A percentile compares a stretch with the other conserved stretches of the same genome.
Evolutionary conservation across 768 basidiomycete species (phyloP).

Genomic region (Boletus tylopilopsis): DNA sequence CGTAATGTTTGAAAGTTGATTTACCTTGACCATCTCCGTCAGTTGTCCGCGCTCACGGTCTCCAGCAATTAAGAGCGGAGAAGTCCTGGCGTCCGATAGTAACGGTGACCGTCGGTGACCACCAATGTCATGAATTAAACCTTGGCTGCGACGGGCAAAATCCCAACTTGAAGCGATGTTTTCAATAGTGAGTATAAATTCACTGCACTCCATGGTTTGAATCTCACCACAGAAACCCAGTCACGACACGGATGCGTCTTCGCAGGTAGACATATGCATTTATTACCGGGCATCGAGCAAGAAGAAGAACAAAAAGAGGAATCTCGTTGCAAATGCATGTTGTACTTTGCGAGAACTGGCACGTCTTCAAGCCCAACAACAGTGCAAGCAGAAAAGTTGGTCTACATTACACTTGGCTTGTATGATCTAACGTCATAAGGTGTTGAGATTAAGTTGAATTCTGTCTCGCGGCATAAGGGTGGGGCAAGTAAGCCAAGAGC

Average conservation of each 20-base stretch:
- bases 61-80: constrained; percentile 48
- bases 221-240: constrained; percentile 27
- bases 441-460: constrained; percentile 44
- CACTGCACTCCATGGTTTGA: not conserved
- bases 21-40: too few relatives aligned
- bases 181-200: constrained; percentile 45
- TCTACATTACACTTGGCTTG: constrained; percentile 3
- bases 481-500: constrained; percentile 9
- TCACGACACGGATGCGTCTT: constrained; percentile 34
- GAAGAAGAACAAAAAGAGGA: constrained; percentile 55
- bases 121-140: constrained; percentile 48
- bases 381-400: constrained; percentile 41
- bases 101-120: constrained; percentile 50
- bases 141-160: constrained; percentile 71
- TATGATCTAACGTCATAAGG: constrained; percentile 23
- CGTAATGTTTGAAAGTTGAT: too few relatives aligned
- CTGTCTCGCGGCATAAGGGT: constrained; percentile 18
- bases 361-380: constrained; percentile 41
- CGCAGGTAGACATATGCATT: constrained; percentile 49
- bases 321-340: constrained; percentile 48
- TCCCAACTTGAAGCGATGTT: constrained; percentile 54
- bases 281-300: constrained; percentile 60
- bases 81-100: constrained; percentile 68
- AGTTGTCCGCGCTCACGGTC: constrained; percentile 41
- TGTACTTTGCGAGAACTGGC: constrained; percentile 52